Evolutionary conservation across 2,329 filamentous ascomycete species (phyloP).

Genomic region (Cladophialophora exuberans): DNA sequence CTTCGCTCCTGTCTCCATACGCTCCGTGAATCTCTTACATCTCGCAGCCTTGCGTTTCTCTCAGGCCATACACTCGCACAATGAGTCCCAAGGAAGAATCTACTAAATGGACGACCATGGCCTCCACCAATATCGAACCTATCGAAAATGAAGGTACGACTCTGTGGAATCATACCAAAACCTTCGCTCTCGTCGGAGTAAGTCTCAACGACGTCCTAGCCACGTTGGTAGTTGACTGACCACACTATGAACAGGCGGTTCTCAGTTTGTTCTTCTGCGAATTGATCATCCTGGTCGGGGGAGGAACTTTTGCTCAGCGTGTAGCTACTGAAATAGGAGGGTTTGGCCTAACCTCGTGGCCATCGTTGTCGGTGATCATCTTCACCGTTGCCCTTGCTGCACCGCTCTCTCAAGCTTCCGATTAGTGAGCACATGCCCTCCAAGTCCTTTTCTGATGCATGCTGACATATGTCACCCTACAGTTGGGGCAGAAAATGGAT

Average conservation of each 20-base stretch:
- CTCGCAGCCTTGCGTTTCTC: not conserved
- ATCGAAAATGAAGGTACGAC: not conserved
- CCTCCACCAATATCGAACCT: slow-evolving; percentile 1
- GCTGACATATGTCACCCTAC: not conserved
- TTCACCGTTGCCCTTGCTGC: slow-evolving; percentile 17
- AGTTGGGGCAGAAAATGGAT: not conserved
- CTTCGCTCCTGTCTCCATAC: not conserved
- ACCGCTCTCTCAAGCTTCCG: slow-evolving; percentile 22
- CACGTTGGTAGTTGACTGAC: not conserved
- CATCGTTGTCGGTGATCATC: slow-evolving; percentile 22
- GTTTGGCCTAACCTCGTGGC: slow-evolving; percentile 16
- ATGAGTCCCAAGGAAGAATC: slow-evolving; percentile 7
- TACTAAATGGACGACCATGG: slow-evolving; percentile 1
- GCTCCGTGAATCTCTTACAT: not conserved
- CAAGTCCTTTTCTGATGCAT: not conserved
- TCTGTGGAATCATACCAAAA: slow-evolving; percentile 10
- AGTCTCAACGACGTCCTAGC: not conserved
- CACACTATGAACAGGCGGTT: slow-evolving; percentile 4
- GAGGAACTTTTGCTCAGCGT: slow-evolving; percentile 12
- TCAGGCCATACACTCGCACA: not conserved
- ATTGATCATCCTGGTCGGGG: slow-evolving; percentile 11
- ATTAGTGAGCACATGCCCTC: slow-evolving; percentile 22
- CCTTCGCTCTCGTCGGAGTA: slow-evolving; percentile 12
- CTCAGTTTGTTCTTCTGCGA: slow-evolving; percentile 18
- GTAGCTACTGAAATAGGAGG: slow-evolving; percentile 25